These are phyloP conservation scores for Bipolaris oryzae DNA, from an alignment of 2,329 filamentous ascomycete species.

Conservation along the genomic window DNA sequence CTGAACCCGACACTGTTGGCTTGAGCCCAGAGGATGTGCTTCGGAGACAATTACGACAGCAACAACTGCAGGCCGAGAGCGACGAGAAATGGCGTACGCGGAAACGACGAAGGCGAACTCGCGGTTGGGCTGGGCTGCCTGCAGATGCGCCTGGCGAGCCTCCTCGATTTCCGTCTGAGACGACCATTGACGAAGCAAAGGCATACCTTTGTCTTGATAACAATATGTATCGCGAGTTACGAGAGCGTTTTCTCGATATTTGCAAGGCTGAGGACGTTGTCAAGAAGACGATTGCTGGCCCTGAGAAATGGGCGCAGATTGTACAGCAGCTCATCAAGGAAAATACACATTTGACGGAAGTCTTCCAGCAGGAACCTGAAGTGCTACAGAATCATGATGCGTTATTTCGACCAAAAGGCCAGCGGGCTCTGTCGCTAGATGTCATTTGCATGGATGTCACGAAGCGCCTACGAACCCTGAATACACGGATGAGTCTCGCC, in stretches of 20 bases:
- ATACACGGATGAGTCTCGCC: constrained; percentile 71
- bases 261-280: constrained; percentile 70
- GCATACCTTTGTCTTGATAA: constrained; percentile 69
- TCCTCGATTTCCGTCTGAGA: constrained; percentile 80
- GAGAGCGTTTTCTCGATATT: constrained; percentile 71
- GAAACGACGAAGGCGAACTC: constrained; percentile 71
- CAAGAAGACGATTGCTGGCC: constrained; percentile 77
- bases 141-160: constrained; percentile 70
- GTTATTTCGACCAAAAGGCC: constrained; percentile 52
- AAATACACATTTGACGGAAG: constrained; percentile 65
- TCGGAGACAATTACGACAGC: constrained; percentile 37
- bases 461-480: constrained; percentile 72
- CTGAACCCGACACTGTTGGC: constrained; percentile 12
- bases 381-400: constrained; percentile 53
- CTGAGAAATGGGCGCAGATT: constrained; percentile 73
- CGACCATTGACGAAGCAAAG: constrained; percentile 79
- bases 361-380: constrained; percentile 64
- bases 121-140: constrained; percentile 70
- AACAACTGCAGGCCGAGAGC: constrained; percentile 62
- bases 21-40: constrained; percentile 33
- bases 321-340: constrained; percentile 72
- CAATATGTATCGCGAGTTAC: constrained; percentile 66
- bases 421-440: constrained; percentile 73
- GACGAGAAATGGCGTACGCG: constrained; percentile 66
- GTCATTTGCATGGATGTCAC: constrained; percentile 82